These are phyloP conservation scores for Ensete glaucum DNA, from an alignment of 176 grass and related monocot species.

Conservation along the genomic window DNA sequence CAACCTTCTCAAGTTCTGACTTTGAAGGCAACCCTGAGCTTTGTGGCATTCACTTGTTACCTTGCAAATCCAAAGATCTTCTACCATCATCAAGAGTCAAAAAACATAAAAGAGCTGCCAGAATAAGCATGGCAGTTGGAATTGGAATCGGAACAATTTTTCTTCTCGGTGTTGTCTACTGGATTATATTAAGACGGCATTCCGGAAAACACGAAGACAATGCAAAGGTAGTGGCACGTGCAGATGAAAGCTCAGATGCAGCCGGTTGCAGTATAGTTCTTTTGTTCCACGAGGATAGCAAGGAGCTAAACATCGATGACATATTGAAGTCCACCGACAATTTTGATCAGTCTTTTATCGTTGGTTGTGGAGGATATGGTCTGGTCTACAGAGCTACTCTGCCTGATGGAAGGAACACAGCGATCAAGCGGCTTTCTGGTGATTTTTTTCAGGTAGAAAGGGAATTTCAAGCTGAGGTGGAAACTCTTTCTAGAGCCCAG, in stretches of 20 bases:
- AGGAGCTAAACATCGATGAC: constrained; percentile 67
- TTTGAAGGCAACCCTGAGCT: constrained; percentile 7
- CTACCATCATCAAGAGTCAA: background rate
- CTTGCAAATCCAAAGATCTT: background rate
- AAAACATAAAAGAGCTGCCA: constrained; percentile 29
- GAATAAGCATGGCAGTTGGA: constrained; percentile 41
- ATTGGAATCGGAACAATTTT: constrained; percentile 34
- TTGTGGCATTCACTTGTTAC: background rate
- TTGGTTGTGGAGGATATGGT: constrained; percentile 88
- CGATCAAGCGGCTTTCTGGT: constrained; percentile 83
- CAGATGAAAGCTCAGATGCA: constrained; percentile 60
- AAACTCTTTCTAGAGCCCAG: constrained; percentile 78
- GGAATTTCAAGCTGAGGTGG: constrained; percentile 88
- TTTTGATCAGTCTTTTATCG: constrained; percentile 73
- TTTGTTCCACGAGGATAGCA: constrained; percentile 68
- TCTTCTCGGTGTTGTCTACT: constrained; percentile 35
- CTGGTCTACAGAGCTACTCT: constrained; percentile 78
- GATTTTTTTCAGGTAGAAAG: constrained; percentile 86
- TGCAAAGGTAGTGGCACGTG: constrained; percentile 66
- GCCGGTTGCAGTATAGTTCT: constrained; percentile 53
- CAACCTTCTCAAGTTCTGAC: background rate
- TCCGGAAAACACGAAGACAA: constrained; percentile 52
- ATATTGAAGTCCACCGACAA: constrained; percentile 83
- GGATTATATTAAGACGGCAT: constrained; percentile 36
- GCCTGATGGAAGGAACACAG: constrained; percentile 57